Evolutionary conservation across 345 rosid species (phyloP).

Genomic region (Toxicodendron radicans): DNA sequence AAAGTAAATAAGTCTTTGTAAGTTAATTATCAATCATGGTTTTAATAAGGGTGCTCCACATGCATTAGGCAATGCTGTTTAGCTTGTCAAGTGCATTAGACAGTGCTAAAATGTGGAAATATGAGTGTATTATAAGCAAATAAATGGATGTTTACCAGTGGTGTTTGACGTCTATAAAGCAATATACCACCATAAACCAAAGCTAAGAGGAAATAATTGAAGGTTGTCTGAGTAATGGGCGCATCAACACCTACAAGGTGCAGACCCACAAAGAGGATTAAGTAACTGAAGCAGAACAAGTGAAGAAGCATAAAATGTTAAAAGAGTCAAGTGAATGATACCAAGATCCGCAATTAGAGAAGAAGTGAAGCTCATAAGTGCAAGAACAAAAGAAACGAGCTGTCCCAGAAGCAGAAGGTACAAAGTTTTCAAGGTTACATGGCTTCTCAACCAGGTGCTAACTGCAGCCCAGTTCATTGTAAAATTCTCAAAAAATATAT

Average conservation of each 20-base stretch:
- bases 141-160: slow-evolving; percentile 26
- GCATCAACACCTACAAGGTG: slow-evolving; percentile 51
- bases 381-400: slow-evolving; percentile 46
- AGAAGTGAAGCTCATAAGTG: slow-evolving; percentile 46
- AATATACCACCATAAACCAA: slow-evolving; percentile 49
- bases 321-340: slow-evolving; percentile 14
- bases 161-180: slow-evolving; percentile 41
- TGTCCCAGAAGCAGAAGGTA: slow-evolving; percentile 49
- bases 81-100: no score
- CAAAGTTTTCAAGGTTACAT: slow-evolving; percentile 27
- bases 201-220: slow-evolving; percentile 44
- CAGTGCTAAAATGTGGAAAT: no score
- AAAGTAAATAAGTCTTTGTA: no score
- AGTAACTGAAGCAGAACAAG: background rate
- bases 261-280: background rate
- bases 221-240: slow-evolving; percentile 49
- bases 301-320: background rate
- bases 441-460: slow-evolving; percentile 33
- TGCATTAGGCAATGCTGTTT: no score
- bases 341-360: slow-evolving; percentile 58
- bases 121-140: no score
- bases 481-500: background rate
- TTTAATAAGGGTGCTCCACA: no score
- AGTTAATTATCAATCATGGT: no score
- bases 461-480: slow-evolving; percentile 16